phyloP scores from a whole-genome alignment of 2,329 filamentous ascomycete species.

The Fusarium annulatum region DNA sequence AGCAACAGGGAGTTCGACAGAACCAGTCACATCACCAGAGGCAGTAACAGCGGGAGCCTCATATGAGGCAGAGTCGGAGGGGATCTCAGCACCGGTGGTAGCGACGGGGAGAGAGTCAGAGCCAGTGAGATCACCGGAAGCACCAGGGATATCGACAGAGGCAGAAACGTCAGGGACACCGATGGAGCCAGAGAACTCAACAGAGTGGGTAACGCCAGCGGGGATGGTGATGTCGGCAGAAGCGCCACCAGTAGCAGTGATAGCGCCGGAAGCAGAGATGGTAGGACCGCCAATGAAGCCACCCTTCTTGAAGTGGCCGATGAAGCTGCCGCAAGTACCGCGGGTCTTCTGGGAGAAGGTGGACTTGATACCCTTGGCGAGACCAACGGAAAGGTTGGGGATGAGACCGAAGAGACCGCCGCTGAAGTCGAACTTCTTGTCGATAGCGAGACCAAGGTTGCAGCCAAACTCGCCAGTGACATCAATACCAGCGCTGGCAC shows the following conservation, averaged over 20 bases:
- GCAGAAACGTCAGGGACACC: not conserved
- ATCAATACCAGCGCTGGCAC: constrained; percentile 50
- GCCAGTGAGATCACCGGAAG: constrained; percentile 2
- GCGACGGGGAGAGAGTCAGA: not conserved
- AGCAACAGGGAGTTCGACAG: not conserved
- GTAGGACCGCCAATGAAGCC: constrained; percentile 18
- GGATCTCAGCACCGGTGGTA: not conserved
- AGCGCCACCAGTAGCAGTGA: constrained; percentile 23
- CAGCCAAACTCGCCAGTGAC: constrained; percentile 33
- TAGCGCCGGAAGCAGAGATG: constrained; percentile 21
- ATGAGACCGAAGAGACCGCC: constrained; percentile 51
- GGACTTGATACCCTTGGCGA: constrained; percentile 40
- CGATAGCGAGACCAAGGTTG: constrained; percentile 37
- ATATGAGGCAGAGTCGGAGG: not conserved
- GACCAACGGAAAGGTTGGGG: constrained; percentile 54
- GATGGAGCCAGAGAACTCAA: constrained; percentile 13
- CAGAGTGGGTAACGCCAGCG: constrained; percentile 15
- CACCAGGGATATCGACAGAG: constrained; percentile 6
- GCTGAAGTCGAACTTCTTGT: constrained; percentile 35
- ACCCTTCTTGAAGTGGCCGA: constrained; percentile 26
- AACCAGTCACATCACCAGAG: not conserved
- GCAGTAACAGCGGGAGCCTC: not conserved
- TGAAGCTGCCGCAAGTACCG: constrained; percentile 31
- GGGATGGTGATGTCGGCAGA: constrained; percentile 10
- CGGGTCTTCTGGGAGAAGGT: constrained; percentile 32